Base-by-base conservation (phyloP, 2,329 filamentous ascomycete species). In the Diaporthe batatas region DNA sequence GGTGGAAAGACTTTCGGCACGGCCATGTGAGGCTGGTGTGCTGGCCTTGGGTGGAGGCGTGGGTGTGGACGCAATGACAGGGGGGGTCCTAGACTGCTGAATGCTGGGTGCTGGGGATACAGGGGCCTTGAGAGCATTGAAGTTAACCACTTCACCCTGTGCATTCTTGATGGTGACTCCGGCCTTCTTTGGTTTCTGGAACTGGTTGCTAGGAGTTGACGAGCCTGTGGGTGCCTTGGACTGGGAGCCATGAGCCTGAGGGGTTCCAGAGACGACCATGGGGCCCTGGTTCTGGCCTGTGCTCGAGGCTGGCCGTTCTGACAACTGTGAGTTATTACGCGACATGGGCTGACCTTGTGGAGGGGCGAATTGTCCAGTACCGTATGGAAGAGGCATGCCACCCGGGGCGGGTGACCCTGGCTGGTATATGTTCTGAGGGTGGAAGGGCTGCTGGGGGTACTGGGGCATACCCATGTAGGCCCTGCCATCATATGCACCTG, bases 151-250 rank as follows among this genome's bases (percentile, higher is more conserved):
- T 80, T 96, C 94, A 75, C 94, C 95, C 71, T 92, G 89, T 39
- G 92, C 89, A 79, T 94, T 94, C 86, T 94, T 97, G 86, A 98
- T 98, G 64, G 91, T 87, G 76, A 98, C 93, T 1, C 92, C 91
- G 62, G 91, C 91, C 82, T 90, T 94, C 86, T 92, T 72, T 6
- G 73, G 70, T 36, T 68, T 94, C 81, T 86, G 87, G 25, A 84
- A 85, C 78, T 87, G 89, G 80, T 84, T 80, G 73, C 81, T 83
- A 51, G 82, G 83, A 18, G 84, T 82, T 3, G 83, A 79, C 73
- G 83, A 82, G n/a, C 88, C 80, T 2, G 81, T 78, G 1, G 83
- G 82, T 59, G 80, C 75, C 68, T 86, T 89, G 11, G 84, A 79
- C 76, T 88, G 86, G 12, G 92, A 91, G 73, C 90, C 89, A 74